phyloP scores from a whole-genome alignment of 2,329 filamentous ascomycete species.

The Xylaria multiplex region DNA sequence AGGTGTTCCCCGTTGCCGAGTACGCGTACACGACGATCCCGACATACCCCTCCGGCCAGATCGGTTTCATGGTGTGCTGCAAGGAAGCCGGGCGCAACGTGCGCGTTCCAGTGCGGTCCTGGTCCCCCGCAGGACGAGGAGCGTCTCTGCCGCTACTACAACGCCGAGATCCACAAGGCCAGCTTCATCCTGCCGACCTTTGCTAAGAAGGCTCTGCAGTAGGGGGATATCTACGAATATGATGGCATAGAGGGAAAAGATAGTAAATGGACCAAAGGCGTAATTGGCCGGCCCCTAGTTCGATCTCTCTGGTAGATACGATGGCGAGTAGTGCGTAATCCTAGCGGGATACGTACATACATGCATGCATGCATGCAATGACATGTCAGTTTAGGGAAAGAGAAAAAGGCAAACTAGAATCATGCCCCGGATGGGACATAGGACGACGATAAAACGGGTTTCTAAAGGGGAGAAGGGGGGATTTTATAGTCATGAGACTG shows the following conservation, averaged over 20 bases:
- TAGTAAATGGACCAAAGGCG: not conserved
- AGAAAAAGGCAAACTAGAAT: not conserved
- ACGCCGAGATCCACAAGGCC: conserved; percentile 93
- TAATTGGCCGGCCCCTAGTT: not conserved
- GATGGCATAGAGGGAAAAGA: not conserved
- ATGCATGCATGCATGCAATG: too few relatives aligned
- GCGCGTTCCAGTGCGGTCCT: conserved; percentile 83
- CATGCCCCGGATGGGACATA: too few relatives aligned
- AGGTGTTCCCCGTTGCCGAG: conserved; percentile 97
- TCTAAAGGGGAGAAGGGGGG: too few relatives aligned
- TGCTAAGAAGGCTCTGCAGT: conserved; percentile 79
- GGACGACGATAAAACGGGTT: not conserved
- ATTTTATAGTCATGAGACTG: too few relatives aligned
- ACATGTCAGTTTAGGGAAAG: not conserved
- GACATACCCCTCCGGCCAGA: conserved; percentile 98
- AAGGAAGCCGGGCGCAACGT: conserved; percentile 89
- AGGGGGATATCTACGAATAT: conserved; percentile 40
- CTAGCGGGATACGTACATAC: not conserved
- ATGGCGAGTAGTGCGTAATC: not conserved
- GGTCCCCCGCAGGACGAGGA: conserved; percentile 90
- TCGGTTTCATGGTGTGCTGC: conserved; percentile 99
- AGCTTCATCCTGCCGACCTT: conserved; percentile 94
- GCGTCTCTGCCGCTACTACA: conserved; percentile 96
- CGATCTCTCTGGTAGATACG: too few relatives aligned
- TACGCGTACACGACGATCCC: conserved; percentile 99